These are phyloP conservation scores for Gossypium anomalum DNA, from an alignment of 345 rosid genomes.

Conservation along the genomic window DNA sequence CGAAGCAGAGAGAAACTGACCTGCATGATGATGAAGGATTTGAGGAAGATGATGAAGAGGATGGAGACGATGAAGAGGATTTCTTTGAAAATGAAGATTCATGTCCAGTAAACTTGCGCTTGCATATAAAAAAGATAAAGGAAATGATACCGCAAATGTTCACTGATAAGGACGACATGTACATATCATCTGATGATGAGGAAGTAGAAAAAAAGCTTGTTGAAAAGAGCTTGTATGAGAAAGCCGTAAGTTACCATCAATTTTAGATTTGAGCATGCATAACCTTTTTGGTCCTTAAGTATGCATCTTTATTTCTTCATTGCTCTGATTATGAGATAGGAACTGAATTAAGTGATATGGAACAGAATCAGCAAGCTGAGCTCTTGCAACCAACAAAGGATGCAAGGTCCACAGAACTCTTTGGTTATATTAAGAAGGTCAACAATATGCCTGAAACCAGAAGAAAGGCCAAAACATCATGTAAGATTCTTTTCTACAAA, in stretches of 20 bases:
- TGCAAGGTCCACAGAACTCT: constrained; percentile 54
- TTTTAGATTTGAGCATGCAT: background rate
- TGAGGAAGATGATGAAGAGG: constrained; percentile 31
- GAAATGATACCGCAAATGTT: constrained; percentile 88
- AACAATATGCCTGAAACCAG: constrained; percentile 49
- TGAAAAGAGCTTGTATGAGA: constrained; percentile 43
- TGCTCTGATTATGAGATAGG: background rate
- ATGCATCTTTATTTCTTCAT: constrained; percentile 1
- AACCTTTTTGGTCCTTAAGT: background rate
- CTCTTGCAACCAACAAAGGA: constrained; percentile 50
- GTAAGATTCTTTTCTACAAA: constrained; percentile 38
- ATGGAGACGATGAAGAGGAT: constrained; percentile 24
- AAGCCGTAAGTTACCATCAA: constrained; percentile 52
- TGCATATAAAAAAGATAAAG: constrained; percentile 65
- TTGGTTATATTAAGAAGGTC: constrained; percentile 68
- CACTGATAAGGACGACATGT: constrained; percentile 73
- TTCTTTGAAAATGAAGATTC: constrained; percentile 34
- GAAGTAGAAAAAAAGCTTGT: constrained; percentile 53
- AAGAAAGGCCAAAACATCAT: constrained; percentile 56
- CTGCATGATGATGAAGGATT: constrained; percentile 46
- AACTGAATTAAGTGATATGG: constrained; percentile 17
- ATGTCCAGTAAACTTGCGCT: constrained; percentile 42
- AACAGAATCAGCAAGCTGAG: constrained; percentile 55
- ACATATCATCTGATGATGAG: constrained; percentile 85
- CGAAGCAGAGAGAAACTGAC: constrained; percentile 36